Conservation (phyloP, 768 basidiomycete genomes). For the Leccinum subtestaceum region DNA sequence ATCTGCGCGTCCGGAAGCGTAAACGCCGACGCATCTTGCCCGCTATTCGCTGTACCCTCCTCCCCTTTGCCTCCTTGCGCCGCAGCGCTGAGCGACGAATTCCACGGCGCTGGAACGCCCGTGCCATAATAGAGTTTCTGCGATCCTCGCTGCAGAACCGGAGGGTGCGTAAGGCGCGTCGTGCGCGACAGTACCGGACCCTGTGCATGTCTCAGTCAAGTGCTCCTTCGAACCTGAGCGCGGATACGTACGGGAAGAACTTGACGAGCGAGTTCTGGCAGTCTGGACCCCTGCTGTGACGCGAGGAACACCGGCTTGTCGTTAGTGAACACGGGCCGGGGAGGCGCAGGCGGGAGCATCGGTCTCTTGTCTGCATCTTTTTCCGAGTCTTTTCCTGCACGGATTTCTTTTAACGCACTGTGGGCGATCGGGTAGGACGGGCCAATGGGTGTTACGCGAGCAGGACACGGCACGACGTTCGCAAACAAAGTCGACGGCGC, state of each 20-base stretch:
- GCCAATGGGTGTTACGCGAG: conserved; percentile 59
- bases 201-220: conserved; percentile 32
- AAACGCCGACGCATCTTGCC: conserved; percentile 29
- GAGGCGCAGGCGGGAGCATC: conserved; percentile 35
- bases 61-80: conserved; percentile 24
- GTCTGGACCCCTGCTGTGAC: conserved; percentile 59
- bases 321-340: conserved; percentile 40
- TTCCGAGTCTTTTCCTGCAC: conserved; percentile 45
- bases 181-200: conserved; percentile 56
- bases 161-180: conserved; percentile 63
- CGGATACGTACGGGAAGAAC: conserved; percentile 65
- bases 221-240: neutral
- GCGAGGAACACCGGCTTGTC: conserved; percentile 62
- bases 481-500: conserved; percentile 64
- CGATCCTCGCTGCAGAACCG: conserved; percentile 49
- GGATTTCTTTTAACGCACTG: conserved; percentile 29
- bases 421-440: conserved; percentile 62
- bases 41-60: conserved; percentile 18
- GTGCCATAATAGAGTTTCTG: conserved; percentile 42
- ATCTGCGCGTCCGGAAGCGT: conserved; percentile 46
- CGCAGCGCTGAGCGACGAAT: conserved; percentile 30
- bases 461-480: conserved; percentile 54
- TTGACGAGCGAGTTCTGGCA: conserved; percentile 64
- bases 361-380: conserved; percentile 47
- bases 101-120: conserved; percentile 44